Conservation (phyloP, 2,329 filamentous ascomycete genomes). For the Sporothrix pseudoabietina region DNA sequence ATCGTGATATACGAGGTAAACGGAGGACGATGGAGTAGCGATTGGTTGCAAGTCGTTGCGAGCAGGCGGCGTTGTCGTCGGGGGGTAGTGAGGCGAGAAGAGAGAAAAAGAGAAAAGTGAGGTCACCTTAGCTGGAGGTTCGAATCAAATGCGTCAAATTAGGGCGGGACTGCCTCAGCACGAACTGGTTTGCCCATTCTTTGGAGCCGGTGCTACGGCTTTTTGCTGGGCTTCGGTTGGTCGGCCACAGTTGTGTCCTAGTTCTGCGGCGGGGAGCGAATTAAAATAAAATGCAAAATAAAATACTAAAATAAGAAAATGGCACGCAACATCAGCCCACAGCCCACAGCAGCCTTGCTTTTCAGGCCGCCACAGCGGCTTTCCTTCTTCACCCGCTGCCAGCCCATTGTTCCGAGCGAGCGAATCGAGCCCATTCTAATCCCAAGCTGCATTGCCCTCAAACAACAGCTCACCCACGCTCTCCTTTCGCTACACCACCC, state of each 20-base stretch:
- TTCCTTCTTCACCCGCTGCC: conserved; percentile 31
- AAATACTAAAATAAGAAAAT: conserved; percentile 29
- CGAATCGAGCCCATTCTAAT: conserved; percentile 36
- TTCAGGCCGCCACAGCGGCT: conserved; percentile 24
- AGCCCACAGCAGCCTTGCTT: conserved; percentile 21
- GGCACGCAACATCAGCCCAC: conserved; percentile 29
- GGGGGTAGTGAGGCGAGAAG: not conserved
- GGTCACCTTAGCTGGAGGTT: conserved; percentile 31
- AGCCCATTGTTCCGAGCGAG: conserved; percentile 33
- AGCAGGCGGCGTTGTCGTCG: conserved; percentile 14
- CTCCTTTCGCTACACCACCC: conserved; percentile 25
- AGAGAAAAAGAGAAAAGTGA: conserved; percentile 32
- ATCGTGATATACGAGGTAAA: conserved; percentile 48
- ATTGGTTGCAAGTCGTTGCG: conserved; percentile 35
- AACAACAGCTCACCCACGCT: conserved; percentile 32
- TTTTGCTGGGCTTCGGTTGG: conserved; percentile 34
- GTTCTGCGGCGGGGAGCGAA: conserved; percentile 8
- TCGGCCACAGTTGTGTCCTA: conserved; percentile 26
- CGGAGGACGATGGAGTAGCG: conserved; percentile 27
- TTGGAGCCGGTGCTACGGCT: conserved; percentile 22
- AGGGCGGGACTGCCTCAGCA: conserved; percentile 30
- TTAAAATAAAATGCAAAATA: conserved; percentile 23
- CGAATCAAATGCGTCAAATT: conserved; percentile 33
- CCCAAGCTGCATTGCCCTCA: conserved; percentile 31
- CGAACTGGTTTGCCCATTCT: not conserved